Conservation (phyloP, 2,329 filamentous ascomycete genomes). For the Esteya vermicola region DNA sequence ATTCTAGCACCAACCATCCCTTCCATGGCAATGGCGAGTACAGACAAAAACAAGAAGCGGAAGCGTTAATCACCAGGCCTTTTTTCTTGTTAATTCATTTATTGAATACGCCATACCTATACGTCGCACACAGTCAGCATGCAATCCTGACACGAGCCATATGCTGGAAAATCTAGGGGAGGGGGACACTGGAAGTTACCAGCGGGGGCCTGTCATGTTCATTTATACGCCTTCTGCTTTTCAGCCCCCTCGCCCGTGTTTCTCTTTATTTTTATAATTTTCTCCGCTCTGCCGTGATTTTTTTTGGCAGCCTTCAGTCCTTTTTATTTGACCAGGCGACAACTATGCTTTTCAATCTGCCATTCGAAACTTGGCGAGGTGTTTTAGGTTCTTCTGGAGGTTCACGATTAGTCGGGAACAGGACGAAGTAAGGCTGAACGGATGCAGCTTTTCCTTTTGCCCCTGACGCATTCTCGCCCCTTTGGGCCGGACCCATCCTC, state of each 20-base stretch:
- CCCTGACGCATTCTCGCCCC: neutral
- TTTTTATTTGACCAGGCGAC: neutral
- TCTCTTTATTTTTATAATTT: neutral
- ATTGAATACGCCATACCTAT: too few species aligned
- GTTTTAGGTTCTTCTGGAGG: conserved; percentile 1
- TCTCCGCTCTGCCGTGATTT: neutral
- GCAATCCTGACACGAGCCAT: too few species aligned
- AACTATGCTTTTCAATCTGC: neutral
- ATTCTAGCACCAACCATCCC: conserved; percentile 10
- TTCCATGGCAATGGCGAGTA: conserved; percentile 8
- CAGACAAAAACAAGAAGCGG: conserved; percentile 47
- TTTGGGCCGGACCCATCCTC: neutral
- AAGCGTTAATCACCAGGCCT: conserved; percentile 41
- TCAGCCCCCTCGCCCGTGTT: neutral
- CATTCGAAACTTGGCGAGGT: conserved; percentile 1
- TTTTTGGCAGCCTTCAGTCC: neutral
- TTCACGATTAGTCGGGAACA: neutral
- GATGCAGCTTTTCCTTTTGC: neutral
- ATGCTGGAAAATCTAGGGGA: too few species aligned
- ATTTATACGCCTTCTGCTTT: too few species aligned
- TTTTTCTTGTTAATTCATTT: too few species aligned
- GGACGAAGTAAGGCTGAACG: neutral
- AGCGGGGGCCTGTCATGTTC: too few species aligned
- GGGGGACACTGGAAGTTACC: too few species aligned
- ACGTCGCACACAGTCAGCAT: too few species aligned